Base-by-base conservation (phyloP, 768 basidiomycete genomes). In the Trametes coccinea region DNA sequence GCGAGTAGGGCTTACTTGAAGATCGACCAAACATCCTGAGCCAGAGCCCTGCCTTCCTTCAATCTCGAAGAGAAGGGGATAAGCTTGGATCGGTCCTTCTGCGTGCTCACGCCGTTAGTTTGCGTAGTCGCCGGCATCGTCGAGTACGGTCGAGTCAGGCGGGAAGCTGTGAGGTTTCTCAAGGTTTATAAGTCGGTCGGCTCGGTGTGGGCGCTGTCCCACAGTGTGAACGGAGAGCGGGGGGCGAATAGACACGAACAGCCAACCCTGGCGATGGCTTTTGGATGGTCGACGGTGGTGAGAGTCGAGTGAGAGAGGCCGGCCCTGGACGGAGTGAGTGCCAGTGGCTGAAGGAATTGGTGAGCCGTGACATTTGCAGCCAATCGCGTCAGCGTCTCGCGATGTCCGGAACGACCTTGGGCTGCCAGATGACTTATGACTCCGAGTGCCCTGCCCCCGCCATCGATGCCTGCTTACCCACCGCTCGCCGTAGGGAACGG, bases 1-100 rank as follows among this genome's bases (percentile, higher is more conserved):
- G 6, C 34, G 34, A 6, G 34, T 5, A 6, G 34, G 10, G 75
- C 78, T 50, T 63, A 92, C 92, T 91, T 92, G 84, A 83, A 95
- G 68, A 95, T 90, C 1, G 90, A 90, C 93, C 93, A 95, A 33
- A 95, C 93, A 73, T 95, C 93, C 73, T 86, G 80, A 17, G 84
- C 87, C 34, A 93, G 74, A 0, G 92, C 92, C 37, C 91, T 82
- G 22, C 92, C 92, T 33, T 89, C 87, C 65, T 73, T 77, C 65
- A 94, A 78, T 53, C 92, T 84, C 2, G 87, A 87, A 1, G 92
- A 88, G 71, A 86, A 85, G 1, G 87, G 81, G 54, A 93, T 79
- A 60, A 87, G 80, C 49, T 66, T 69, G 7, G 69, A 67, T 17
- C 69, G 66, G 49, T 67, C 63, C 27, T 58, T 60, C 29, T 63